Percentiles rank a stretch among this genome's conserved stretches.
Evolutionary conservation across 1,284 basidiomycete genomes (phyloP).

Genomic region (Ceratobasidium sp.): DNA sequence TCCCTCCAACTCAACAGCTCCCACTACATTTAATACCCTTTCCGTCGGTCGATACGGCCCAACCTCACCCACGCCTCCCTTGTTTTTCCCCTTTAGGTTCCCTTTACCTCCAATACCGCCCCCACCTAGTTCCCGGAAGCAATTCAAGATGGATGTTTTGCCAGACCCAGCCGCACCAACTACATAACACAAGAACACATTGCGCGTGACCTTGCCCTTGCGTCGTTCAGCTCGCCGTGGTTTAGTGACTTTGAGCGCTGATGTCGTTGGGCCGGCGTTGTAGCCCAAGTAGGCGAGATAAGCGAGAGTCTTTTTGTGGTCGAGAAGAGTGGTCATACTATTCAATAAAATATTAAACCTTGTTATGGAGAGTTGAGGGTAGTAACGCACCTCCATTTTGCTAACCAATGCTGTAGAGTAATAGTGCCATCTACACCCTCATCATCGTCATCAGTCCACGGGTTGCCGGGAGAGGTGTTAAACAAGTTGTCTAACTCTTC

Average conservation of each 20-base stretch:
- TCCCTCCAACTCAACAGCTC: constrained; percentile 93
- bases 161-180: constrained; percentile 96
- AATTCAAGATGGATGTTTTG: constrained; percentile 84
- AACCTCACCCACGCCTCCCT: constrained; percentile 49
- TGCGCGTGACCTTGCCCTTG: constrained; percentile 85
- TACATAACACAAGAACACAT: constrained; percentile 91
- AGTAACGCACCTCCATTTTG: constrained; percentile 87
- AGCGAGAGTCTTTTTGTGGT: constrained; percentile 89
- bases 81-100: constrained; percentile 57
- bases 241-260: constrained; percentile 80
- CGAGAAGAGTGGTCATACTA: constrained; percentile 96
- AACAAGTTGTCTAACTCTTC: constrained; percentile 91
- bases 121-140: constrained; percentile 25
- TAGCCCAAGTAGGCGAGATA: constrained; percentile 97
- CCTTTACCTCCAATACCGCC: constrained; percentile 59
- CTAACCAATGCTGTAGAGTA: constrained; percentile 96
- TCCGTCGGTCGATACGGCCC: constrained; percentile 84
- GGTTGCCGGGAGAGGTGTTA: constrained; percentile 93
- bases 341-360: not conserved
- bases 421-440: constrained; percentile 90
- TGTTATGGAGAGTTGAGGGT: not conserved
- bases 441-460: constrained; percentile 66
- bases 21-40: constrained; percentile 90
- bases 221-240: constrained; percentile 85
- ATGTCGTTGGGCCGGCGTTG: constrained; percentile 73